Base-by-base conservation (phyloP, 352 stramenopile species). In the Pilasporangium apinafurcum region DNA sequence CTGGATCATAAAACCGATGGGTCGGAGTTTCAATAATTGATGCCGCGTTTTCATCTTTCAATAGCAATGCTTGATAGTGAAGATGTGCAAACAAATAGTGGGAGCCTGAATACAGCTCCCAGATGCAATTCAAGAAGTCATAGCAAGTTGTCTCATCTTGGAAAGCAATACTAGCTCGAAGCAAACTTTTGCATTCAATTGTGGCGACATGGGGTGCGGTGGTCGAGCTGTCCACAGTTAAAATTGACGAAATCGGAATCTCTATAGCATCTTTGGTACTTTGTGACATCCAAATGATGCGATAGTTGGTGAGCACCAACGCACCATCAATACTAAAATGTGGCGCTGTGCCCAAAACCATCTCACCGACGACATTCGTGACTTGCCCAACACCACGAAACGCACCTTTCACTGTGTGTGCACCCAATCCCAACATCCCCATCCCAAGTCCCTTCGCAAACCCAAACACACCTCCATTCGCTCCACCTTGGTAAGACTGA, bases 311-410 rank as follows among this genome's bases (percentile, higher is more conserved):
- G 7, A 92, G 53, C 41, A 91, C 51, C 17, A 95, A 51, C 36
- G 65, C 80, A 0, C 83, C 83, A 40, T 95, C 80, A 48, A 95
- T 90, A 28, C 78, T 92, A 57, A 92, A 95, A 45, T 95, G 83
- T 14, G 76, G 79, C 12, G 82, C 83, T 30, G 75, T 79, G 14
- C 83, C 83, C 32, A 92, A 56, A 14, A 92, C 79, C 78, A 92
- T 91, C 36, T 95, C 83, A 1, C 83, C 83, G 2, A 95, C 83
- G 12, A 91, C 62, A 35, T 91, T 86, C 1, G 83, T 95, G 40
- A 95, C 81, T 42, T 95, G 83, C 0, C 83, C 83, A 5, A 95
- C 80, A 31, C 80, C 79, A 31, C 83, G 80, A 28, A 95, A 83
- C 17, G 83, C 83, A 16, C 83, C 83, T 67, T 92, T 92, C 18